Percentiles rank a stretch among this genome's conserved stretches.
These are phyloP conservation scores for Cystobasidium pallidum DNA, from an alignment of 1,284 basidiomycete genomes.

Conservation along the genomic window DNA sequence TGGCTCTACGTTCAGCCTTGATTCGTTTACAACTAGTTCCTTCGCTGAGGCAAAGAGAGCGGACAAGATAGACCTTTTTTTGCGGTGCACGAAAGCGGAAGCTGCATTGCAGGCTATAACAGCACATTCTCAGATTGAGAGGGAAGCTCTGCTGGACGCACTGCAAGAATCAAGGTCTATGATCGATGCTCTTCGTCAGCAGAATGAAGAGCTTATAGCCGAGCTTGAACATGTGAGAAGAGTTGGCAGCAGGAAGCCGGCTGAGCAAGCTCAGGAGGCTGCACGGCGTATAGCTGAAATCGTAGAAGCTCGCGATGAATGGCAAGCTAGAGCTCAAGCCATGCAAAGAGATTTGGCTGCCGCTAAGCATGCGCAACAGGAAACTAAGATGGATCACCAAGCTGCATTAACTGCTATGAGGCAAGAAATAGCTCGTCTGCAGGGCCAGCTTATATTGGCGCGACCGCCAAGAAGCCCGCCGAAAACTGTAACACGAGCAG, in stretches of 20 bases:
- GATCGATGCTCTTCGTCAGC: conserved; percentile 33
- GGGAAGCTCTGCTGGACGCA: conserved; percentile 39
- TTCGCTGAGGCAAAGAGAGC: conserved; percentile 30
- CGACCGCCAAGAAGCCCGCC: background rate
- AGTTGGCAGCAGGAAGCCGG: background rate
- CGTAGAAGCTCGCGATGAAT: conserved; percentile 36
- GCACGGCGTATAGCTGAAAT: conserved; percentile 31
- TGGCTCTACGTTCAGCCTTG: conserved; percentile 13
- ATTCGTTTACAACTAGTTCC: conserved; percentile 10
- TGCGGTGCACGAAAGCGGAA: conserved; percentile 38
- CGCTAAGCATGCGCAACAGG: background rate
- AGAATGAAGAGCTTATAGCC: conserved; percentile 27
- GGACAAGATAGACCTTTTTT: conserved; percentile 43
- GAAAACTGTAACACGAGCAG: background rate
- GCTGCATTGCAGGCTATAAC: conserved; percentile 33
- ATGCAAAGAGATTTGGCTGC: conserved; percentile 21
- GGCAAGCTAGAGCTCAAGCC: conserved; percentile 36
- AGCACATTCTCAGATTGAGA: conserved; percentile 30
- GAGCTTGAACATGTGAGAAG: conserved; percentile 14
- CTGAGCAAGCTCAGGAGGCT: conserved; percentile 25
- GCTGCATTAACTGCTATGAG: conserved; percentile 3
- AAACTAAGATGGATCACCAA: background rate
- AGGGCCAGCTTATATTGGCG: conserved; percentile 13
- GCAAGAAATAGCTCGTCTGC: conserved; percentile 18
- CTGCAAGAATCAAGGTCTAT: conserved; percentile 25